Base-by-base conservation (phyloP, 805 yeast genomes). In the Yueomyces sinensis region DNA sequence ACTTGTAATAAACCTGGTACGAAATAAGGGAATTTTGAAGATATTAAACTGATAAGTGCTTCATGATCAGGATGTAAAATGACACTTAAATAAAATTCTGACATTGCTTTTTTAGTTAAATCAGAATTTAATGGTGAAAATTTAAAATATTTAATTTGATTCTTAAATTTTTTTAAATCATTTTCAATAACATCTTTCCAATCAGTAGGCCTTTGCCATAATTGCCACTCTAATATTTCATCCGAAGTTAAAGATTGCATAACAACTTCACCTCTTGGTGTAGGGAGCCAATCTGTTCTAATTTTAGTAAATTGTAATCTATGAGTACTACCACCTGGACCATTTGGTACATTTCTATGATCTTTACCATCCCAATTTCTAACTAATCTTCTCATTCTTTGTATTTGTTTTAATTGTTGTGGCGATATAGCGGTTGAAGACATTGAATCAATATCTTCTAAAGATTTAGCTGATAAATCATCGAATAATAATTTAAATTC, bases 361-460 rank as follows among this genome's bases (percentile, higher is more conserved):
- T 82, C 93, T 41, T 72, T 70, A 0, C 94, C 94, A 31, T 84
- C 80, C 94, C 94, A 83, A 17, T 84, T 86, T 45, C 82, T 66
- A 1, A 82, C 73, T n/a, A 57, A 67, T 41, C 55, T 66, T 22
- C 61, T 58, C 34, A 63, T 35, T 29, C 54, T 66, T 45, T 73
- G 77, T 43, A 78, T 70, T 46, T 76, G 82, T 33, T 65, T 70
- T 37, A 80, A 54, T 15, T 73, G 69, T 40, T 78, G 86, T 0
- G 87, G 89, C 0, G 81, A 69, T 1, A 74, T 68, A 25, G 77
- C 72, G 2, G 76, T 62, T 0, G 87, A 74, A 0, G 86, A 70
- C n/a, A 83, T 72, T 1, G 81, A 68, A 44, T 79, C 80, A 0
- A 83, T 86, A 52, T 81, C 89, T 36, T 76, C 79, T 15, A 81